phyloP scores from a whole-genome alignment of 306 rosid species.

The Fagus crenata region DNA sequence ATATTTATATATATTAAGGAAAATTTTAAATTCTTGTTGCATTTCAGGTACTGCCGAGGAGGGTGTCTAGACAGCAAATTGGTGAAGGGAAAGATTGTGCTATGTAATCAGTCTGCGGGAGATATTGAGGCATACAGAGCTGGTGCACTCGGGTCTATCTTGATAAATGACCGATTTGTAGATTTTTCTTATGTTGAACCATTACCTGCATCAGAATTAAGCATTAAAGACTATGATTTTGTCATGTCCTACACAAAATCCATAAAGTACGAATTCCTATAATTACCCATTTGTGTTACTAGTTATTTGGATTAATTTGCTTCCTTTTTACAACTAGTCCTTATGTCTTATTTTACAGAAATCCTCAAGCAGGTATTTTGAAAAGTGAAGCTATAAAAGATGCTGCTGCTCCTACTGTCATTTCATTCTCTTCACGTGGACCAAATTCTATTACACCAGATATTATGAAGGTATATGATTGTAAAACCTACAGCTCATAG shows the following conservation, averaged over 20 bases:
- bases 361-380: conserved; percentile 8
- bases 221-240: not conserved
- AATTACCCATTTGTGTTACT: too few species aligned
- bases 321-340: not conserved
- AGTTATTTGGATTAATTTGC: too few species aligned
- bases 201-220: not conserved
- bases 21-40: not conserved
- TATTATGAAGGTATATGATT: conserved; percentile 21
- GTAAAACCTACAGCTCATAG: too few species aligned
- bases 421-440: conserved; percentile 39
- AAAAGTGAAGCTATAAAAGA: not conserved
- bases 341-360: not conserved
- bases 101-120: not conserved
- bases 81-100: conserved; percentile 42
- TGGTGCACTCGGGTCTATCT: conserved; percentile 33
- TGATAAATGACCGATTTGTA: not conserved
- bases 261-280: not conserved
- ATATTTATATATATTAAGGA: too few species aligned
- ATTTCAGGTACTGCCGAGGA: not conserved
- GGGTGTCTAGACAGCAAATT: conserved; percentile 3
- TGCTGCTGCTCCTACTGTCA: conserved; percentile 17
- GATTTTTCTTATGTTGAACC: not conserved
- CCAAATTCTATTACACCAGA: conserved; percentile 24
- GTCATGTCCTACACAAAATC: not conserved
- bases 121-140: not conserved